Evolutionary conservation across 345 rosid genomes (phyloP), one percentile per base, ranked within the genome.

Genomic region (Camelina neglecta): DNA sequence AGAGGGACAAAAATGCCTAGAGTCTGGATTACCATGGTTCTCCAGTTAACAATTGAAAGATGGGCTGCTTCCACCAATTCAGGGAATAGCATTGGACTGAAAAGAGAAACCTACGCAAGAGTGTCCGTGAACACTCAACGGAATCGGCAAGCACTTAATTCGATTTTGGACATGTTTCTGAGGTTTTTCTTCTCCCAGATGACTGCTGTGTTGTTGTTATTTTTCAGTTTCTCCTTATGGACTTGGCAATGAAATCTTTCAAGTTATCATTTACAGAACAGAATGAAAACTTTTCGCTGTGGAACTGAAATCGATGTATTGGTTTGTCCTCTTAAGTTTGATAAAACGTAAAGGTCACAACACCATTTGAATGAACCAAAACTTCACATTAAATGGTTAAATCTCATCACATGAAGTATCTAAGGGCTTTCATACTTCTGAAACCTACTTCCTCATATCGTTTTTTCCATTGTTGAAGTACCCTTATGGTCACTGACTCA

Each of bases 21-120:
- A 90, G 67, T 86, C 96, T 2, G 98, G 94, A 65, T 81, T 93
- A 47, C 92, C 90, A 50, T 95, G 99, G 98, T 86, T 95, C 72
- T 77, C 86, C 36, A 31, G 39, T 45, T 74, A 66, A 81, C 73
- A 16, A 11, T 61, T 24, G 53, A 70, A 70, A 70, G 35, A 54
- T 44, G 7, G 16, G 21, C 20, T 45, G 33, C 57, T 53, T 60
- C 48, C 11, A 68, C 77, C 65, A 65, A 54, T 44, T 73, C 20
- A 18, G 9, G 41, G 35, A 51, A 7, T 15, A 49, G 48, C 36
- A 60, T 21, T 10, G 58, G 24, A 58, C 42, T 74, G 11, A 29
- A 24, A 47, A 35, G 31, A 65, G 48, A 66, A 48, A 29, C 68
- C 16, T 11, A 26, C 33, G 54, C 20, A 35, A 35, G 70, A 38